Evolutionary conservation across 352 stramenopile species (phyloP), one percentile per base, ranked within the genome.

Genomic region (Phytophthora uliginosa): DNA sequence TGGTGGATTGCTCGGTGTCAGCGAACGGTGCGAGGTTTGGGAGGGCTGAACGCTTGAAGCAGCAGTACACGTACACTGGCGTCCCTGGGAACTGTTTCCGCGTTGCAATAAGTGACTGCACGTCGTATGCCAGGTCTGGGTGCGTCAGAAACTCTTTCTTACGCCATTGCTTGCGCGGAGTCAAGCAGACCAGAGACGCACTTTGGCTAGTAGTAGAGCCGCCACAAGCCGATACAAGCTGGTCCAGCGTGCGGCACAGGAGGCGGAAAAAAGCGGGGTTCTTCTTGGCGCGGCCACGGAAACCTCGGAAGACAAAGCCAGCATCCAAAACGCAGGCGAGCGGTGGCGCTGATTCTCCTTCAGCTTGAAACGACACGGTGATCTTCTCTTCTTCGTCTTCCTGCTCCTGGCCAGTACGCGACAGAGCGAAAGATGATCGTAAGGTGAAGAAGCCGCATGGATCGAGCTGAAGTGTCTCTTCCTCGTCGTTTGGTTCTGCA

Each of bases 151-250:
- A 93, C 28, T 90, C 83, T 53, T 82, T 77, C 48, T 88, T 89
- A 45, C 84, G 81, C 86, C 86, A 93, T 36, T 88, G 83, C 61
- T 91, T 93, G 24, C 84, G 74, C 20, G 79, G 79, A 3, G 84
- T 86, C 4, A 93, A 26, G 20, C 71, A 89, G 47, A 90, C 61
- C 8, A 92, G 34, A 22, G 52, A 69, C 13, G 62, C 26, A 51
- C 9, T 66, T 20, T 28, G 26, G 45, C 13, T 60, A 40, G 15
- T 36, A 22, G 24, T n/a, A 38, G 2, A 24, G 45, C 13, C 57
- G 2, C 28, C 63, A 58, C 36, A 70, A 56, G 59, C 59, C 24
- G 63, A 45, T 9, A 83, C 67, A 17, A 91, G 18, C 3, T 74
- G 66, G 31, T 86, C 61, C 26, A 89, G 57, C 17, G 82, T 71